Evolutionary conservation across 2,329 filamentous ascomycete species (phyloP), one percentile per base, ranked within the genome.

Genomic region (Calonectria fujianensis): DNA sequence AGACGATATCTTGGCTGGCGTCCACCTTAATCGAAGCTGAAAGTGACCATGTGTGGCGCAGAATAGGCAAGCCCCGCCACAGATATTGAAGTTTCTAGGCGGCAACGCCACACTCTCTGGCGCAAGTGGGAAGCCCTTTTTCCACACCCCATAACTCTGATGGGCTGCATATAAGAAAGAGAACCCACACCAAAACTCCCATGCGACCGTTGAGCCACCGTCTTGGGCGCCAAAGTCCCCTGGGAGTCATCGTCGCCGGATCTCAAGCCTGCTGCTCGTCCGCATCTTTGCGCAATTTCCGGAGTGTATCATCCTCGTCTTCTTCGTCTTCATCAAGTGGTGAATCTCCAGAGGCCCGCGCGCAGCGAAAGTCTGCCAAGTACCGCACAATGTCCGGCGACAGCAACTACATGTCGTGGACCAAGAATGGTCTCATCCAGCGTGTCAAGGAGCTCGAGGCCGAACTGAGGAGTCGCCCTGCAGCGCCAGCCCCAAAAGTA

Each of bases 381-480:
- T 77, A 77, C 59, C 74, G 77, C 75, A 82, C 79, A 70, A 86
- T 83, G 83, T 77, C 82, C 16, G 78, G 81, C 35, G 82, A 84
- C 20, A 72, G 79, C 27, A 86, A 87, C 57, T 96, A 96, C 85
- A 88, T 88, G 51, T 88, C 87, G 76, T 96, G 94, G 94, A 92
- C 90, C 69, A 92, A 91, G 76, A 89, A 92, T 50, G 91, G 91
- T 57, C 90, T 97, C 48, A 90, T 97, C 54, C 86, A 90, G 77
- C 90, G 93, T 51, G 92, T 97, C 59, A 90, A 88, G 20, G 87
- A 91, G 67, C 88, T 97, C 9, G 95, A 97, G 83, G 83, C 87
- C 6, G 90, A 95, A 81, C 85, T 96, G 18, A 88, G 90, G 69
- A 85, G 82, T n/a, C 87, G 88, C 77, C 84, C 69, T 57, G 71